Base-by-base conservation (phyloP, 768 basidiomycete genomes). In the Pluteus cervinus region DNA sequence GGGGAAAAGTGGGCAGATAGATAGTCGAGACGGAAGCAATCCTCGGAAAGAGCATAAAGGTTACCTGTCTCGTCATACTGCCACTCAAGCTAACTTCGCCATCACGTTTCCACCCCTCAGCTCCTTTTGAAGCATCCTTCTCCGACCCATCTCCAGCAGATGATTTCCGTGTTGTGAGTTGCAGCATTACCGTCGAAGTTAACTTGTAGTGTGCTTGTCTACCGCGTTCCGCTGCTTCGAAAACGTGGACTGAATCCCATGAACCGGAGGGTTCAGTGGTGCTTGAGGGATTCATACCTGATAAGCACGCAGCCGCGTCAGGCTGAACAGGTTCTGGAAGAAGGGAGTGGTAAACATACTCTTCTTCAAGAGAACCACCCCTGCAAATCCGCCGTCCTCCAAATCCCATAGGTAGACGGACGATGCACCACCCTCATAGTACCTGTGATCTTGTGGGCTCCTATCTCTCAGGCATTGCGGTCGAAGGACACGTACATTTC, bases 241-340 rank as follows among this genome's bases (percentile, higher is more conserved):
- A 97, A 36, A 98, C 94, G 54, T 99, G 96, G 44, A 99, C 90
- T 2, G 92, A 94, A 55, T 99, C 93, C 96, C 96, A 99, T 37
- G 89, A 83, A 16, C 91, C 90, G 0, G 84, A 76, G 5, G 86
- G 79, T 43, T 81, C 83, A 39, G 68, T 66, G 8, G 65, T 52
- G 5, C 69, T 60, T 8, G 67, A 57, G 3, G 80, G 76, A 17
- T 62, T 71, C 69, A 88, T 74, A 4, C 69, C 86, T 88, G 44
- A 41, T 17, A 30, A 33, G 17, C 25, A 3, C 10, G 15, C 24
- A 14, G 22, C 7, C 18, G 31, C 24, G 48, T 32, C 44, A 31
- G 28, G 12, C n/a, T 24, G 17, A 20, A 14, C 33, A 15, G 20
- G 18, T 33, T 24, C 23, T 37, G n/a, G 7, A 32, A 14, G 7